Percentiles rank a stretch among this genome's conserved stretches.
Conservation (phyloP, 2,329 filamentous ascomycete species). For the Penicillium decumbens region DNA sequence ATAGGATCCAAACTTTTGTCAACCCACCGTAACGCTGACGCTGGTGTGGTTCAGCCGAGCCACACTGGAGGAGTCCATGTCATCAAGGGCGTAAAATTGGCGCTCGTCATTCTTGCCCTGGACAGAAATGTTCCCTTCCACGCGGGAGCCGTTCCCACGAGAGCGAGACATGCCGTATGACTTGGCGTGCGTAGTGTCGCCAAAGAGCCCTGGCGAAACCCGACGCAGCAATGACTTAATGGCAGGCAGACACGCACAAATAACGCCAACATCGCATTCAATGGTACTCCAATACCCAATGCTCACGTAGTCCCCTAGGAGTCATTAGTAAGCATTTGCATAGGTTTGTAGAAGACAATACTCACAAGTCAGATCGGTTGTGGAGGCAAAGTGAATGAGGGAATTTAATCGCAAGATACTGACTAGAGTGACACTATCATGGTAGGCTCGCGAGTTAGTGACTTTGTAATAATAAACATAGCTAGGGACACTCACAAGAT, state of each 20-base stretch:
- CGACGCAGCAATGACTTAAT: conserved; percentile 39
- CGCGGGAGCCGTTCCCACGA: conserved; percentile 10
- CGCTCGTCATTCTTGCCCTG: conserved; percentile 16
- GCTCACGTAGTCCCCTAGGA: conserved; percentile 28
- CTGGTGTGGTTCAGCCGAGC: conserved; percentile 8
- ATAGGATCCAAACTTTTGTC: neutral
- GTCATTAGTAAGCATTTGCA: neutral
- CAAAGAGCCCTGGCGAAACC: conserved; percentile 35
- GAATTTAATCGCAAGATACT: conserved; percentile 44
- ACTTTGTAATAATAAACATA: neutral
- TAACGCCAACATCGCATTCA: conserved; percentile 29
- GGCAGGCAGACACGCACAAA: conserved; percentile 31
- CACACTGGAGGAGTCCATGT: conserved; percentile 20
- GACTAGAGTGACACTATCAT: conserved; percentile 42
- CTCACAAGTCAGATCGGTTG: conserved; percentile 39
- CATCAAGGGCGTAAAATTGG: conserved; percentile 20
- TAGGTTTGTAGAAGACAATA: neutral
- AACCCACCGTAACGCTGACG: no score
- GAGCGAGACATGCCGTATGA: conserved; percentile 15
- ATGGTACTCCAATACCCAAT: conserved; percentile 32
- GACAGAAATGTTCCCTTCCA: conserved; percentile 9
- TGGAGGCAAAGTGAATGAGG: conserved; percentile 42
- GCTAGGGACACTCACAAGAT: conserved; percentile 29
- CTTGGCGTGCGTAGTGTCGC: conserved; percentile 24
- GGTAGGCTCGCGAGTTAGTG: neutral